phyloP scores from a whole-genome alignment of 2,329 filamentous ascomycete species.

The Clonostachys chloroleuca region DNA sequence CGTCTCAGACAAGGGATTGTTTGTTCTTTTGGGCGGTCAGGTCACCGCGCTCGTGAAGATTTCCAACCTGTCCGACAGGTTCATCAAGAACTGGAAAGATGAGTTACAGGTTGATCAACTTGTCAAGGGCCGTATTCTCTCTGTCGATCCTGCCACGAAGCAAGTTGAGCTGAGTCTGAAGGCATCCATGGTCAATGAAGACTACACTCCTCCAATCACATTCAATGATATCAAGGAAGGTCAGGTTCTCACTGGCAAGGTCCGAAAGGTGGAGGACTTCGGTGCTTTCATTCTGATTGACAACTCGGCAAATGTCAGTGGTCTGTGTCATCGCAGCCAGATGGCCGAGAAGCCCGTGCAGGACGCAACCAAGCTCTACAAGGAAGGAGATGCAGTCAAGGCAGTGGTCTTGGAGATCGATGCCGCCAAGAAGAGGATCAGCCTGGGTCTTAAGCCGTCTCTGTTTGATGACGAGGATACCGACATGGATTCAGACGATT shows the following conservation, averaged over 20 bases:
- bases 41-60: slow-evolving; percentile 82
- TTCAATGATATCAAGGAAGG: slow-evolving; percentile 76
- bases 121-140: slow-evolving; percentile 79
- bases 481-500: slow-evolving; percentile 42
- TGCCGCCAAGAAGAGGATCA: slow-evolving; percentile 70
- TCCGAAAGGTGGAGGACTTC: slow-evolving; percentile 91
- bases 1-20: slow-evolving; percentile 83
- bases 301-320: slow-evolving; percentile 82
- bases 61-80: slow-evolving; percentile 84
- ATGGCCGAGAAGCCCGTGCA: slow-evolving; percentile 81
- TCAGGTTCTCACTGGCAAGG: slow-evolving; percentile 81
- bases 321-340: slow-evolving; percentile 86
- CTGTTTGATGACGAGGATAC: slow-evolving; percentile 69
- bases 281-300: slow-evolving; percentile 93
- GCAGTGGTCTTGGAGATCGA: slow-evolving; percentile 82
- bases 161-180: slow-evolving; percentile 87
- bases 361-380: slow-evolving; percentile 86
- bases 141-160: slow-evolving; percentile 62
- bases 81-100: slow-evolving; percentile 93
- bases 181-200: slow-evolving; percentile 73
- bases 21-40: slow-evolving; percentile 76
- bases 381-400: slow-evolving; percentile 89
- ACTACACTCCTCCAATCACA: slow-evolving; percentile 69
- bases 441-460: slow-evolving; percentile 87
- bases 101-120: slow-evolving; percentile 85